Evolutionary conservation across 129 eudicot species (phyloP), one percentile per base, ranked within the genome.

Genomic region (Kitagawia praeruptora): DNA sequence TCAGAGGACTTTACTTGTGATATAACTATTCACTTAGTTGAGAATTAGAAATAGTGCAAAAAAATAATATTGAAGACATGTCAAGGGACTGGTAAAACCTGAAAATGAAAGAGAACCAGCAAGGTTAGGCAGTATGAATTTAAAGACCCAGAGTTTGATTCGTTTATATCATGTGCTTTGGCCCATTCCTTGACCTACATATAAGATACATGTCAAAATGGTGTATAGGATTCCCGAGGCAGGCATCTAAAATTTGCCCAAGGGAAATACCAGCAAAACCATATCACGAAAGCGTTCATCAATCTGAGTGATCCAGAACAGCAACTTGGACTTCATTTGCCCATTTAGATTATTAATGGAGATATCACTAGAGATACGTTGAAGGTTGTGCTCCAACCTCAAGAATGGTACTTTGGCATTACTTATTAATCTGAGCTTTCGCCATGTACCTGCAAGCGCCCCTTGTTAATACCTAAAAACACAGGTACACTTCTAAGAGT

Each of bases 151-250:
- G 88, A 70, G 83, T 90, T 92, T 31, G 98, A 84, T 74, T 92
- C 92, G 75, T 92, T 90, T 58, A 95, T 90, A 76, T 84, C 85
- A 69, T 90, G 90, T 74, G 96, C 84, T 70, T 90, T 92, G 79
- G 98, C 97, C 98, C 98, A 94, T 83, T 95, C 98, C 84, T 95
- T 95, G 23, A 90, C 95, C 98, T 95, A 87, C 88, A 83, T 21
- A 80, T 28, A 83, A 75, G 21, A 56, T 13, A 25, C 31, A 45
- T 42, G 79, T 83, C 73, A 91, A 44, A 77, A 61, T 66, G 77
- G 34, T 46, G 40, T n/a, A 85, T 42, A 39, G 71, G 46, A 79
- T 56, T 48, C 76, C 67, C 3, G 23, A n/a, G 63, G 67, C 40
- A 82, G 66, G 74, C 61, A 66, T 63, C 77, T 42, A 79, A 54